Base-by-base conservation (phyloP, 2,329 filamentous ascomycete species). In the Pochonia chlamydosporia region DNA sequence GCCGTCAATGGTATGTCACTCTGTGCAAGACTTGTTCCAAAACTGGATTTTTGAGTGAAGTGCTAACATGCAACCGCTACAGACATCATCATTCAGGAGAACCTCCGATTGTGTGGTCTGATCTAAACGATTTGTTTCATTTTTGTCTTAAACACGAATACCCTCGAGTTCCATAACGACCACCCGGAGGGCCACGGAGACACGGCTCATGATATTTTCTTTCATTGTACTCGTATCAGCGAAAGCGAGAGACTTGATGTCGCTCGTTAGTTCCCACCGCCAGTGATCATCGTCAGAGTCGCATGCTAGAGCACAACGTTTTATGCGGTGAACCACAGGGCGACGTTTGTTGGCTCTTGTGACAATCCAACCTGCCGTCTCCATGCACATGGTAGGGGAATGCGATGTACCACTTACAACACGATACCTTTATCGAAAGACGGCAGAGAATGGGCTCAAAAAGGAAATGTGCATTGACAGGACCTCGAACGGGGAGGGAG, bases 11-110 rank as follows among this genome's bases (percentile, higher is more conserved):
- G 91, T 96, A 79, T 63, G 84, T 67, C 40, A 2, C 8, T 20
- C 1, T 8, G n/a, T 10, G 23, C 39, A 28, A 16, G 39, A 4
- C 14, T 10, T 13, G 13, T 7, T 5, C 25, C 4, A 37, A 42
- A 40, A 3, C 31, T 26, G 5, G 14, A 13, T 11, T 3, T 11
- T 23, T 3, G 16, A 4, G 3, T 18, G 2, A 18, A 33, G 25
- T 26, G 47, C 73, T 83, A 71, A 85, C 61, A 5, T 13, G 2
- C 37, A 3, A n/a, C n/a, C n/a, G 2, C 21, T 43, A 2, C 57
- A 96, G 93, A 99, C 74, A 99, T 99, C 69, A 99, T 99, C 74
- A 99, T 99, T 69, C 93, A 99, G 76, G 93, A 97, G 74, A 99
- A 99, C 74, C 83, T 99, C 56, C 87, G 93, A 69, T 81, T 95